phyloP scores from a whole-genome alignment of 2,329 filamentous ascomycete genomes.

The Leptosphaerulina australis region DNA sequence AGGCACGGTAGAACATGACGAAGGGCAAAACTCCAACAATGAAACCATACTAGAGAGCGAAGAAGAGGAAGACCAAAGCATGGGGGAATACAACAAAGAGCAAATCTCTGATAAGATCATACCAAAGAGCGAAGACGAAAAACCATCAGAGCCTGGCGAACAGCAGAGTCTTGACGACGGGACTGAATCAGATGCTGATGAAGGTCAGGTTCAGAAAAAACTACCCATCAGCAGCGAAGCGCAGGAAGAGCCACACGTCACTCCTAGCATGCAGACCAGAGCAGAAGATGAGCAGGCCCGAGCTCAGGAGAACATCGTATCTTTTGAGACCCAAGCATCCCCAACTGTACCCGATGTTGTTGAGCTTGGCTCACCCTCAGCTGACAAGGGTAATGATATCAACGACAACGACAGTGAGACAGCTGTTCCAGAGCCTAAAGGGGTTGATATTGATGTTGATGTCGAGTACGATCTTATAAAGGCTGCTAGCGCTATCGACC shows the following conservation, averaged over 20 bases:
- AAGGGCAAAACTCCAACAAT: not conserved
- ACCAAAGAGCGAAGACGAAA: not conserved
- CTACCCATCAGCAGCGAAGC: not conserved
- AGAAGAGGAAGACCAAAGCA: not conserved
- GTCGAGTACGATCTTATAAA: not conserved
- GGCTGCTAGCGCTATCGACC: too few species aligned
- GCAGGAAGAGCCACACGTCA: not conserved
- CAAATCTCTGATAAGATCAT: not conserved
- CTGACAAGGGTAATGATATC: slow-evolving; percentile 6
- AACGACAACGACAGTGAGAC: not conserved
- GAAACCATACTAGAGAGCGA: not conserved
- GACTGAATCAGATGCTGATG: not conserved
- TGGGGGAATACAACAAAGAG: not conserved
- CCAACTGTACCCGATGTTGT: slow-evolving; percentile 24
- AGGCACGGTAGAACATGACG: not conserved
- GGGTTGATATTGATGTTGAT: not conserved
- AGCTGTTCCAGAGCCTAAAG: not conserved
- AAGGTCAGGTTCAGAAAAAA: not conserved
- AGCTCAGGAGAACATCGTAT: not conserved
- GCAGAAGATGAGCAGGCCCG: not conserved
- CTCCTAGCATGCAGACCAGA: not conserved
- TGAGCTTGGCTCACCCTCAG: slow-evolving; percentile 32
- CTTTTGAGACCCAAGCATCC: slow-evolving; percentile 8
- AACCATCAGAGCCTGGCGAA: not conserved
- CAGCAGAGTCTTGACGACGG: not conserved